These are phyloP conservation scores for Sporobolomyces phaffii DNA, from an alignment of 768 basidiomycete genomes.

Conservation along the genomic window DNA sequence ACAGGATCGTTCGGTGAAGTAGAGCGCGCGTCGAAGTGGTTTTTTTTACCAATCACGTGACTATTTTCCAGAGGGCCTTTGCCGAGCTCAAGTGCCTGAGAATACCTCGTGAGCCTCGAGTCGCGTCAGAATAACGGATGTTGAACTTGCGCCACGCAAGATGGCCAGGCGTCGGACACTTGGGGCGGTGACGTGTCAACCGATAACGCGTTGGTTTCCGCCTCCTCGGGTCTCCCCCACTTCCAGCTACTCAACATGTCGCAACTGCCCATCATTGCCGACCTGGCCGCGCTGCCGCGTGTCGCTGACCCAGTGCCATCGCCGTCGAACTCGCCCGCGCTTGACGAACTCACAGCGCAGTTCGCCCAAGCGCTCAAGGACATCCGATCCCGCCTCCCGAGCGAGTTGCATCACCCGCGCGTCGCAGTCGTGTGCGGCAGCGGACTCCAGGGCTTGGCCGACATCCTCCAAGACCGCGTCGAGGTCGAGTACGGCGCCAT, in stretches of 20 bases:
- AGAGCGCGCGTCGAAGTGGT: no score
- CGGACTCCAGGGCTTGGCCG: constrained; percentile 69
- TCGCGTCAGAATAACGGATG: no score
- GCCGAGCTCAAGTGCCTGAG: no score
- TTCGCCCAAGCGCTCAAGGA: constrained; percentile 8
- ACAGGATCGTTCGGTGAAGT: no score
- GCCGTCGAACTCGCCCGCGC: neutral
- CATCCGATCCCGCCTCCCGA: constrained; percentile 36
- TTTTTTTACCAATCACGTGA: no score
- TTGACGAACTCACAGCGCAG: neutral
- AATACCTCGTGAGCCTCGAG: no score
- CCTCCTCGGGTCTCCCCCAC: neutral
- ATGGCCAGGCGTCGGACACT: no score
- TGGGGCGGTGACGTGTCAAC: no score
- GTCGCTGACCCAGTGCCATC: constrained; percentile 11
- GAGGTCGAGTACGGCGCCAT: constrained; percentile 61
- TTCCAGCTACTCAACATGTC: neutral
- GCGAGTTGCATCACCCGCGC: constrained; percentile 54
- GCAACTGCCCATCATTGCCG: constrained; percentile 1
- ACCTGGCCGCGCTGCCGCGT: constrained; percentile 8
- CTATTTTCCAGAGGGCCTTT: no score
- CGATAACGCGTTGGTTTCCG: no score
- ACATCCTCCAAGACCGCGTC: constrained; percentile 44
- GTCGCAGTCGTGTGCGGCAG: constrained; percentile 84
- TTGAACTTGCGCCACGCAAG: no score